Conservation (phyloP, 2,329 filamentous ascomycete species). For the Plenodomus biglobosus region DNA sequence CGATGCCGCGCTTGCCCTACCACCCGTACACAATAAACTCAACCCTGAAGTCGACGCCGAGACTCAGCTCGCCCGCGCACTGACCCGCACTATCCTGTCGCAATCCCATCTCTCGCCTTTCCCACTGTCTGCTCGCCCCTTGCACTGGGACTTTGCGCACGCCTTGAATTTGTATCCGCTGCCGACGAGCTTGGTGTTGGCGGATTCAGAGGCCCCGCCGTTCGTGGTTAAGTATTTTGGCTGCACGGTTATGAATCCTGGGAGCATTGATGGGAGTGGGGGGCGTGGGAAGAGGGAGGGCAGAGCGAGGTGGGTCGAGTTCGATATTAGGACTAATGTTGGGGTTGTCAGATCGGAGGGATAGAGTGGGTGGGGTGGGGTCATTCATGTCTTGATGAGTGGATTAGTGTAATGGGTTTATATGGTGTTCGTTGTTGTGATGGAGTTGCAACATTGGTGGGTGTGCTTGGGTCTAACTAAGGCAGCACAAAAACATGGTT, state of each 20-base stretch:
- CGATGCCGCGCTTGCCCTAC: slow-evolving; percentile 32
- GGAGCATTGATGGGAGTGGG: slow-evolving; percentile 62
- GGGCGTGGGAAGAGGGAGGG: slow-evolving; percentile 68
- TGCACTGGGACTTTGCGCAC: slow-evolving; percentile 85
- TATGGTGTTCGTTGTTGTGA: too few relatives aligned
- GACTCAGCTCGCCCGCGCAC: slow-evolving; percentile 63
- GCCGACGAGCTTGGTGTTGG: slow-evolving; percentile 78
- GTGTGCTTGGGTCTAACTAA: too few relatives aligned
- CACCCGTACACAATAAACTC: slow-evolving; percentile 6
- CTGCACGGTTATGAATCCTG: slow-evolving; percentile 94
- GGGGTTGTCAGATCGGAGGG: slow-evolving; percentile 34
- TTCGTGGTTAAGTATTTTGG: slow-evolving; percentile 93
- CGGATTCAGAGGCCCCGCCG: slow-evolving; percentile 76
- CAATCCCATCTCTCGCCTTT: slow-evolving; percentile 90
- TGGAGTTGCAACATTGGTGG: too few relatives aligned
- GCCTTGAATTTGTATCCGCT: slow-evolving; percentile 83
- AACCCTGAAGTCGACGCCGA: slow-evolving; percentile 27
- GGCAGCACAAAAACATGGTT: too few relatives aligned
- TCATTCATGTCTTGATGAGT: neutral
- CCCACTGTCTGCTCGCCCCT: slow-evolving; percentile 72
- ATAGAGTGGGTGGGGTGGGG: slow-evolving; percentile 1
- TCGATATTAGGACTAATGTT: slow-evolving; percentile 50
- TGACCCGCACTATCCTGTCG: slow-evolving; percentile 89
- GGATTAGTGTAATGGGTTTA: too few relatives aligned
- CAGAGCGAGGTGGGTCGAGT: slow-evolving; percentile 80